Conservation (phyloP, 202 grass and related monocot species). For the Bolboschoenoplectus hybrid region DNA sequence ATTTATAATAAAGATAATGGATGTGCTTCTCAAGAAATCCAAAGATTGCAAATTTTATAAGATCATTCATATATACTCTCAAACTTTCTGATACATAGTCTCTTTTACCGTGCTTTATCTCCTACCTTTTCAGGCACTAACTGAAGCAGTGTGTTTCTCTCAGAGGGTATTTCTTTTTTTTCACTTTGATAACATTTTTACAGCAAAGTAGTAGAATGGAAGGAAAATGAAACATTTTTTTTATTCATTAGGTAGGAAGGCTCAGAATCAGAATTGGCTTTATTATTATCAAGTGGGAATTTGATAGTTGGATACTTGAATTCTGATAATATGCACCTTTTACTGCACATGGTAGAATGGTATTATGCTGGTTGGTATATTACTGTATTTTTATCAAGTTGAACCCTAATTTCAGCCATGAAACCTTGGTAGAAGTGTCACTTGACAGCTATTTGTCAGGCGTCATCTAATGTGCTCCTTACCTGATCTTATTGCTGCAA, state of each 20-base stretch:
- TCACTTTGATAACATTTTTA: neutral
- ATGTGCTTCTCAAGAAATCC: neutral
- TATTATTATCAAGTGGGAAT: constrained; percentile 2
- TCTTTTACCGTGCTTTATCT: constrained; percentile 35
- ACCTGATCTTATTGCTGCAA: constrained; percentile 24
- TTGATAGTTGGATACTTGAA: neutral
- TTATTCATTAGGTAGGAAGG: constrained; percentile 16
- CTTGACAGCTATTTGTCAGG: neutral
- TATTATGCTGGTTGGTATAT: neutral
- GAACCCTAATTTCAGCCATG: neutral
- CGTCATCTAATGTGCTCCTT: neutral
- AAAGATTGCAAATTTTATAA: constrained; percentile 5
- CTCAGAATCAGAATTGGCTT: neutral
- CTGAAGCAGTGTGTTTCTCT: constrained; percentile 91
- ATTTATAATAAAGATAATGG: neutral
- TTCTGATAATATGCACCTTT: neutral
- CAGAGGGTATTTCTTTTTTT: constrained; percentile 73
- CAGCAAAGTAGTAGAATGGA: constrained; percentile 18
- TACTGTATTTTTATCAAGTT: constrained; percentile 18
- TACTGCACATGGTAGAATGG: neutral
- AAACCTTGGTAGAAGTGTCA: neutral
- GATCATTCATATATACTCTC: neutral
- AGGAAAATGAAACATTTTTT: neutral
- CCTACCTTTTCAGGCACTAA: constrained; percentile 74
- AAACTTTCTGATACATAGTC: constrained; percentile 33